Conservation (phyloP, 2,329 filamentous ascomycete genomes). For the Cephalotrichum gorgonifer region DNA sequence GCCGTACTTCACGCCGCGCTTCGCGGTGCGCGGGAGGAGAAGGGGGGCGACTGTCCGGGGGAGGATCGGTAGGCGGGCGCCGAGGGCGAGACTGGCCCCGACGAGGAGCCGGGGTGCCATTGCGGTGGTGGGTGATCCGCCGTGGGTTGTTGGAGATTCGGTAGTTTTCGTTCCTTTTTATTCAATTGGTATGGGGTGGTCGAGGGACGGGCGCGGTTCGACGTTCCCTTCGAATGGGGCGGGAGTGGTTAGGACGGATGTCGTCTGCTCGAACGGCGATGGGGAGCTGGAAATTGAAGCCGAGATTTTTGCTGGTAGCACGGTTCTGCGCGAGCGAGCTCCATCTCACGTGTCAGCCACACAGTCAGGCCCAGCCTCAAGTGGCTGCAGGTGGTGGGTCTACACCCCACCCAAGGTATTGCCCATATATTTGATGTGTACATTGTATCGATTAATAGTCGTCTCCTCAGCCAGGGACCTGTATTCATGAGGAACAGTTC, state of each 20-base stretch:
- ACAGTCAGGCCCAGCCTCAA: too few relatives aligned
- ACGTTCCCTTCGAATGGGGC: not conserved
- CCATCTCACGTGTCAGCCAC: not conserved
- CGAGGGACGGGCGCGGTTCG: not conserved
- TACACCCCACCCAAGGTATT: too few relatives aligned
- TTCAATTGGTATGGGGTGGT: not conserved
- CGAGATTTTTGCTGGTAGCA: not conserved
- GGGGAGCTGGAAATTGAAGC: not conserved
- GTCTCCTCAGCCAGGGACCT: too few relatives aligned
- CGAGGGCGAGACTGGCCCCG: conserved; percentile 18
- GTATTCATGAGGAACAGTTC: too few relatives aligned
- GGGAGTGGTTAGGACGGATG: not conserved
- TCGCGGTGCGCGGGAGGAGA: conserved; percentile 33
- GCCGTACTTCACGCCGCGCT: conserved; percentile 45
- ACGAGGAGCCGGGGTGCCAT: conserved; percentile 36
- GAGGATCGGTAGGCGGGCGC: conserved; percentile 11
- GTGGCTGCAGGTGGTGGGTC: too few relatives aligned
- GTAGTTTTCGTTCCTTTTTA: not conserved
- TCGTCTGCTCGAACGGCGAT: not conserved
- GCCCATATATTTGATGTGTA: too few relatives aligned
- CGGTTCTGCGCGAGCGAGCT: not conserved
- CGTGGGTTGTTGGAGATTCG: not conserved
- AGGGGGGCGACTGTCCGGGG: conserved; percentile 20
- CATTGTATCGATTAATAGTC: too few relatives aligned
- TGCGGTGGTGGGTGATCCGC: conserved; percentile 9